Base-by-base conservation (phyloP, 306 rosid species). In the Acacia melanoxylon region DNA sequence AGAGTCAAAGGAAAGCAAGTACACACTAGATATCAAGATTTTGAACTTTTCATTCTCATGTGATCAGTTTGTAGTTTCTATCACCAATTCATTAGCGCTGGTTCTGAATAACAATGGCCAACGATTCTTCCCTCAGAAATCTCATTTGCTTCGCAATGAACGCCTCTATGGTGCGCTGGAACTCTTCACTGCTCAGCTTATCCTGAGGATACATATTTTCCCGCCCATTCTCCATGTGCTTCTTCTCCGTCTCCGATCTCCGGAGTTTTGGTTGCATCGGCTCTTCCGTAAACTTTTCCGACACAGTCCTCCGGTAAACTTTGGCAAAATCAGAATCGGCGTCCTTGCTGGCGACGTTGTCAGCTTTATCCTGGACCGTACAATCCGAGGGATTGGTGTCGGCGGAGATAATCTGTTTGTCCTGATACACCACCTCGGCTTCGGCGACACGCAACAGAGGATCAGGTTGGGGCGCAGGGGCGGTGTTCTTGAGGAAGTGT, bases 71-170 rank as follows among this genome's bases (percentile, higher is more conserved):
- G 80, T 82, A 75, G 16, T 33, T 41, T 67, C 82, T 77, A 68
- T 14, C n/a, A 67, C 68, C 16, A 59, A 27, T 16, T 52, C 70
- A 24, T 42, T 42, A 35, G 31, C 83, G 63, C 75, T 45, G 78
- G 46, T 84, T 79, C 24, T 76, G 87, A 76, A 87, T 78, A 68
- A 94, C 93, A 83, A 90, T 78, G 72, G 92, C 84, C 5, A 84
- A 31, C 29, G 92, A 89, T 72, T 94, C 97, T 76, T 90, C 85
- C 46, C 89, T 67, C 8, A 91, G 92, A 83, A 90, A 93, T 90
- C 79, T 93, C 88, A 83, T 84, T 91, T 93, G 94, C 65, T 86
- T 91, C 2, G 92, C 97, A 1, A 93, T 94, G 84, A 94, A 94
- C 14, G 82, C 95, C 19, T 94, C 98, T 4, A 94, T 87, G 22